Base-by-base conservation (phyloP, 1,284 basidiomycete genomes). In the Fomitopsis schrenkii region DNA sequence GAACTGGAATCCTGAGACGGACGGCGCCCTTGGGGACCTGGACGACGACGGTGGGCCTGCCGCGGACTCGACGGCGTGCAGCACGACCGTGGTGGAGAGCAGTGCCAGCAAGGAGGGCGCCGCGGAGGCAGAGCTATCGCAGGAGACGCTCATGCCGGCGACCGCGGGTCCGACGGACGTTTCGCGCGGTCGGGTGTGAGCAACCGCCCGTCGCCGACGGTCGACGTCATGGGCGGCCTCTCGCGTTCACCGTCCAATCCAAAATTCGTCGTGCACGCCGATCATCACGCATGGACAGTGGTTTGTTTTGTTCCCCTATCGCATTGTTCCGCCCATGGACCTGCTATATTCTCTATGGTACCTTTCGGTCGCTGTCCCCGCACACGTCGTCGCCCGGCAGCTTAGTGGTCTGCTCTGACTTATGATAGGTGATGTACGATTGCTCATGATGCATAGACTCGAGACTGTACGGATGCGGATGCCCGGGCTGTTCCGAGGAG, bases 1-100 rank as follows among this genome's bases (percentile, higher is more conserved):
- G 54, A 70, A 70, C 59, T 70, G 69, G 68, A 70, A 68, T 50
- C 68, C 67, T 26, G 65, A 65, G 61, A 70, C 68, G 58, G 68
- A 70, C 50, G 66, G 64, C 38, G 64, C 67, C 55, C 61, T 68
- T 9, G 55, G 58, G 50, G 66, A 60, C 30, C 26, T 63, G 55
- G 65, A 62, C 22, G 62, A 35, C 30, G 38, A 30, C 17, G 22
- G 28, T 26, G 22, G 28, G 58, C 48, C 52, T 22, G 5, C 12
- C 2, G 52, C 22, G 52, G 52, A 38, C 17, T 36, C 35, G 35
- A 40, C 52, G 33, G 17, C 33, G 33, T 19, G 52, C 52, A 40
- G 52, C 5, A 15, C 22, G 17, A 26, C 33, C 10, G 52, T 17
- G 7, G 52, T 40, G 33, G 52, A 9, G 52, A 54, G 35, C 52